These are phyloP conservation scores for Echeveria elegans DNA, from an alignment of 164 flowering plant species.

Conservation along the genomic window DNA sequence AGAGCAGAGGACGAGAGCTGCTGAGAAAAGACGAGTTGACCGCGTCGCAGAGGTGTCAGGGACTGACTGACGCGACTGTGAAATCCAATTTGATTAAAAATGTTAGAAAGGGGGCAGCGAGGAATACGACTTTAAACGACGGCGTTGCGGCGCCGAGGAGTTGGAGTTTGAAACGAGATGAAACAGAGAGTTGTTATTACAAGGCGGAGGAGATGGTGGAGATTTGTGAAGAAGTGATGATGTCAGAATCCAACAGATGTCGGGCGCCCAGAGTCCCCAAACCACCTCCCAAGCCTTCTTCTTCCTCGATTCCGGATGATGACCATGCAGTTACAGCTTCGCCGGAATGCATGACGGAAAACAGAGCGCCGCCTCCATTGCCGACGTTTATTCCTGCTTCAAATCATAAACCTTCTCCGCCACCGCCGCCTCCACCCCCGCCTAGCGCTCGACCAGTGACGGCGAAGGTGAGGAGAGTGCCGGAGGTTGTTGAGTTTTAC, in stretches of 20 bases:
- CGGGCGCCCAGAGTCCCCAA: slow-evolving; percentile 63
- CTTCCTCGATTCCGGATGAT: slow-evolving; percentile 29
- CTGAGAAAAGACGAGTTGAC: slow-evolving; percentile 26
- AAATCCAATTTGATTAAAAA: slow-evolving; percentile 33
- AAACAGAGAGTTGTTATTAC: slow-evolving; percentile 36
- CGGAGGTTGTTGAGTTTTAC: slow-evolving; percentile 92
- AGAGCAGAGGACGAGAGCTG: neutral
- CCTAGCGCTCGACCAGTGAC: slow-evolving; percentile 22
- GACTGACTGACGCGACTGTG: slow-evolving; percentile 27
- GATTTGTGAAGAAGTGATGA: neutral
- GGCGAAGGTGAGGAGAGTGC: slow-evolving; percentile 71
- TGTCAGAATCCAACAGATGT: slow-evolving; percentile 20
- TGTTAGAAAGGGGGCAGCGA: slow-evolving; percentile 19
- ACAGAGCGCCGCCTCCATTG: slow-evolving; percentile 57
- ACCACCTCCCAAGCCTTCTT: slow-evolving; percentile 70
- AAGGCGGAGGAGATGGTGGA: neutral
- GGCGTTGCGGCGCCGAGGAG: slow-evolving; percentile 14
- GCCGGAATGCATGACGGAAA: slow-evolving; percentile 50
- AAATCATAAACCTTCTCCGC: slow-evolving; percentile 11
- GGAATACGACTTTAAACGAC: slow-evolving; percentile 9
- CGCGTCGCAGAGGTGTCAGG: slow-evolving; percentile 52
- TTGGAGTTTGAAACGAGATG: slow-evolving; percentile 22
- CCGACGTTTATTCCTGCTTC: slow-evolving; percentile 12
- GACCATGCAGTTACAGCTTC: slow-evolving; percentile 20
- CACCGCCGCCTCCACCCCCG: slow-evolving; percentile 36